Evolutionary conservation across 2,329 filamentous ascomycete species (phyloP).

Genomic region (Fusarium torreyae): DNA sequence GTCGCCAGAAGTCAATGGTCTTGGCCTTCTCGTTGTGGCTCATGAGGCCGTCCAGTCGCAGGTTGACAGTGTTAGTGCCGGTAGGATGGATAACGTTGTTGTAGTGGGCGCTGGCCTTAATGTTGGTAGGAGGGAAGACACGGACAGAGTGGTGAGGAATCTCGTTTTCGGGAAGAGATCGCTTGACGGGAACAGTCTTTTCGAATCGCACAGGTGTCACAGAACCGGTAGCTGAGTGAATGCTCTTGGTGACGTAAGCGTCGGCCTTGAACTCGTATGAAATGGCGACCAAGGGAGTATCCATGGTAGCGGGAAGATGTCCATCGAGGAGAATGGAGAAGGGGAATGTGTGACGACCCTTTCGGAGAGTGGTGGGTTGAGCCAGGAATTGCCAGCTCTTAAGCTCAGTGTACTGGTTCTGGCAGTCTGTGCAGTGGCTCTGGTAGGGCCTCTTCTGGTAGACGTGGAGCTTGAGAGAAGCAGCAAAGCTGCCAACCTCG

Average conservation of each 20-base stretch:
- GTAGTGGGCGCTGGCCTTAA: constrained; percentile 87
- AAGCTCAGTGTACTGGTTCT: constrained; percentile 78
- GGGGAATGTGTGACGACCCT: constrained; percentile 81
- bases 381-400: constrained; percentile 84
- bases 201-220: constrained; percentile 73
- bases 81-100: constrained; percentile 89
- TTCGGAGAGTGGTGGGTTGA: constrained; percentile 65
- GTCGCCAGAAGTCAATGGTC: constrained; percentile 84
- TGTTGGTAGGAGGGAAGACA: constrained; percentile 96
- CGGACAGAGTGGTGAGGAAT: constrained; percentile 90
- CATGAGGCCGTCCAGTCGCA: constrained; percentile 89
- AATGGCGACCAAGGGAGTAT: constrained; percentile 79
- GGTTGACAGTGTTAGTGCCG: constrained; percentile 82
- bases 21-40: constrained; percentile 77
- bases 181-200: constrained; percentile 80
- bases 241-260: constrained; percentile 72
- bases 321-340: constrained; percentile 91
- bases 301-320: constrained; percentile 86
- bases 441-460: constrained; percentile 87
- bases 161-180: constrained; percentile 81
- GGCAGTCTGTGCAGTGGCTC: constrained; percentile 83
- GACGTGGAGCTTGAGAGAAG: constrained; percentile 78
- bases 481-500: constrained; percentile 80
- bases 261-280: constrained; percentile 84
- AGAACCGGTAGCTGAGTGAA: constrained; percentile 53